These are phyloP conservation scores for Ganoderma multipileum DNA, from an alignment of 1,284 basidiomycete species.

Conservation along the genomic window DNA sequence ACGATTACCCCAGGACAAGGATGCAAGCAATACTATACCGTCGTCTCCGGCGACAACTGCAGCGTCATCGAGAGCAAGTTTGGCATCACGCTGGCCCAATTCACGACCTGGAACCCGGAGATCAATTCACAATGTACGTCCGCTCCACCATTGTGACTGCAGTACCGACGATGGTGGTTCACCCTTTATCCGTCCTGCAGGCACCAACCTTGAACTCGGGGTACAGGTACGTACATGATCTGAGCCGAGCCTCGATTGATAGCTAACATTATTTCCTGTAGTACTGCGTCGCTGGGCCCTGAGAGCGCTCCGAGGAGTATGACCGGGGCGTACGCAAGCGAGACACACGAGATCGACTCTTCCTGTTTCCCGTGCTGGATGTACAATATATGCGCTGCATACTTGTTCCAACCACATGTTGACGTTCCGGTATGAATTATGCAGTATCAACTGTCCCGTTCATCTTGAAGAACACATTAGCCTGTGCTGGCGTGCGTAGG, in stretches of 20 bases:
- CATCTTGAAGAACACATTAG: no score
- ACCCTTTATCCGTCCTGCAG: neutral
- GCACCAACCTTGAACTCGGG: neutral
- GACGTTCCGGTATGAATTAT: no score
- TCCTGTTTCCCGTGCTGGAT: no score
- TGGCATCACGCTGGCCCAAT: constrained; percentile 9
- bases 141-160: neutral
- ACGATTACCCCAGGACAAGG: constrained; percentile 9
- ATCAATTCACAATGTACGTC: neutral
- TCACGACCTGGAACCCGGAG: neutral
- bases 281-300: neutral
- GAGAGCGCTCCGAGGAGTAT: neutral
- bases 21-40: constrained; percentile 20
- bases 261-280: neutral
- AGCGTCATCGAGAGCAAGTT: constrained; percentile 17
- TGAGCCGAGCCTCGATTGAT: neutral
- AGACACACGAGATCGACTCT: no score
- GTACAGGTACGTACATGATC: neutral
- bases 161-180: no score
- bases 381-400: no score
- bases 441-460: no score
- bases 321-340: neutral
- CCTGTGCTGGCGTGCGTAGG: no score
- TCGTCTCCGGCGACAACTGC: constrained; percentile 21
- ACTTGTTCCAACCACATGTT: no score